Base-by-base conservation (phyloP, 2,329 filamentous ascomycete species). In the Fusarium pseudocircinatum region DNA sequence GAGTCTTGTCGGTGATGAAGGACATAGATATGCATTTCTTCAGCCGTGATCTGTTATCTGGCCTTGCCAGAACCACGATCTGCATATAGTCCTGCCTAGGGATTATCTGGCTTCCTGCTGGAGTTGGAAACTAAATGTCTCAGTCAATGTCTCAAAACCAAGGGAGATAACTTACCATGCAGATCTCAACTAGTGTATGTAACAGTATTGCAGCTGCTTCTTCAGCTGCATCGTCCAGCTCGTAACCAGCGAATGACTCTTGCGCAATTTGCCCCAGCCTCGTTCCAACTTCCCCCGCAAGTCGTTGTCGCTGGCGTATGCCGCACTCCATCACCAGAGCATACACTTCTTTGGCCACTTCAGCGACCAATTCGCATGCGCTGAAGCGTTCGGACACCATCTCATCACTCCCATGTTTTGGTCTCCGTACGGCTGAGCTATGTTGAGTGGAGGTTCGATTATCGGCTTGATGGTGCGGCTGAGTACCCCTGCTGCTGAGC, bases 201-300 rank as follows among this genome's bases (percentile, higher is more conserved):
- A 59, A 2, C 0, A 59, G 2, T 0, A 0, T 6, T 4, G 24
- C 24, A 0, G 56, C 42, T 0, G 24, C 6, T 0, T 30, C 15
- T 18, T 59, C 56, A 8, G 24, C 32, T 0, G 9, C 20, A 4
- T 37, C 20, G 2, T 59, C 42, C 30, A 54, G 36, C 24, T 59
- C 56, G 3, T 59, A 59, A 0, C 18, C 26, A 15, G n/a, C 32
- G 10, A 59, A 50, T 2, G 42, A 59, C 7, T 59, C 56, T 32
- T 59, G 56, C 8, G 56, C 56, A 24, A 59, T 50, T 4, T 59
- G 56, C 1, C 56, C 56, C 24, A 59, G 42, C 42, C 20, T 49
- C 18, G 56, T 59, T 0, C 42, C 56, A 15, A 59, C 32, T 32
- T 59, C 42, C 20, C 56, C 56, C n/a, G 56, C 42, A 4, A 59